These are phyloP conservation scores for Poterioochromonas sp. DNA, from an alignment of 352 stramenopile species.

Conservation along the genomic window DNA sequence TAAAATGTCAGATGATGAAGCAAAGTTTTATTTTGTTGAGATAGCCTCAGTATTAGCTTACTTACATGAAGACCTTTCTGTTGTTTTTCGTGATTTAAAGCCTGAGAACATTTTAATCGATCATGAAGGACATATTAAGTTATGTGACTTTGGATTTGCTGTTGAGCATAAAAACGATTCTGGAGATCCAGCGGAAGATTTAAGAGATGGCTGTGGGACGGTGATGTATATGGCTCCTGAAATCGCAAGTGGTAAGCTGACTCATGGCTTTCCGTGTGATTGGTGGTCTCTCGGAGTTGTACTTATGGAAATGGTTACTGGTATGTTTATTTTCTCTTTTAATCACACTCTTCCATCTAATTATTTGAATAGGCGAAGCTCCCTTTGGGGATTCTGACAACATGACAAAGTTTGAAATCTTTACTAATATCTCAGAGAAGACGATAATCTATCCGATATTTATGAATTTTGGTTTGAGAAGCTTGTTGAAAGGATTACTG, in stretches of 20 bases:
- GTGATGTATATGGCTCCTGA: slow-evolving; percentile 82
- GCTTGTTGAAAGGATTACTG: slow-evolving; percentile 28
- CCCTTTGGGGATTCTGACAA: slow-evolving; percentile 30
- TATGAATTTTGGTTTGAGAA: slow-evolving; percentile 17
- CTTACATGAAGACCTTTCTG: slow-evolving; percentile 64
- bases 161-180: slow-evolving; percentile 73
- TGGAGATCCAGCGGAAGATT: too few species aligned
- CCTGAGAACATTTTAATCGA: slow-evolving; percentile 89
- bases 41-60: slow-evolving; percentile 68
- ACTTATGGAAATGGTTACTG: slow-evolving; percentile 21
- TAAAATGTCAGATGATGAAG: background rate
- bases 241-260: slow-evolving; percentile 52
- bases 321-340: background rate
- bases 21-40: slow-evolving; percentile 74
- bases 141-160: slow-evolving; percentile 80
- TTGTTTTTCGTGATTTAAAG: slow-evolving; percentile 81
- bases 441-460: background rate
- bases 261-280: slow-evolving; percentile 77
- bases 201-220: slow-evolving; percentile 79
- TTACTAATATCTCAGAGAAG: slow-evolving; percentile 32
- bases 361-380: background rate
- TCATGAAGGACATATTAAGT: slow-evolving; percentile 74
- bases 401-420: slow-evolving; percentile 32
- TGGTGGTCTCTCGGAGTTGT: slow-evolving; percentile 79
- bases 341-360: background rate